Percentiles rank a stretch among this genome's conserved stretches.
Evolutionary conservation across 331 rosid species (phyloP).

Genomic region (Ulmus americana): DNA sequence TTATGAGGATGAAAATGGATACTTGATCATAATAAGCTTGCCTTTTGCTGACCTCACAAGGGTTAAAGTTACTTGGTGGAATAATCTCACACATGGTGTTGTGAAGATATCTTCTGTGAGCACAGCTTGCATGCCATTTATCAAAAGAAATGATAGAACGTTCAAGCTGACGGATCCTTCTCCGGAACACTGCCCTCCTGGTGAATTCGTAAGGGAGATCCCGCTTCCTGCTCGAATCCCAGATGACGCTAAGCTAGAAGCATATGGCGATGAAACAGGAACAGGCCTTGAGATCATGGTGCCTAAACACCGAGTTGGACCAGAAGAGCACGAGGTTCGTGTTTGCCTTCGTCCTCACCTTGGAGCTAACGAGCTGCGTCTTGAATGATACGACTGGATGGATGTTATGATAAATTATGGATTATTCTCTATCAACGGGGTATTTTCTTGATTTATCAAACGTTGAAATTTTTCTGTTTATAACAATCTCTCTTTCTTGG

Average conservation of each 20-base stretch:
- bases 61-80: conserved; percentile 40
- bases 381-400: conserved; percentile 13
- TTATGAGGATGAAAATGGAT: conserved; percentile 32
- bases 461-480: too few relatives aligned
- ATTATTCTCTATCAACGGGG: too few relatives aligned
- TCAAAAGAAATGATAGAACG: conserved; percentile 32
- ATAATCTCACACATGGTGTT: conserved; percentile 33
- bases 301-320: conserved; percentile 36
- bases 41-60: conserved; percentile 30
- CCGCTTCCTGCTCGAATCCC: conserved; percentile 36
- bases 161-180: conserved; percentile 37
- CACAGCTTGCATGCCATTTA: conserved; percentile 29
- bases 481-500: too few relatives aligned
- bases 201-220: conserved; percentile 35
- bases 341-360: conserved; percentile 40
- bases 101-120: conserved; percentile 32
- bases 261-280: conserved; percentile 33
- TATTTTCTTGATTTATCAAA: too few relatives aligned
- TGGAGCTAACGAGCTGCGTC: conserved; percentile 34
- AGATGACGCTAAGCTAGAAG: conserved; percentile 38
- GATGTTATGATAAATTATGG: conserved; percentile 1
- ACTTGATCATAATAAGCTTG: conserved; percentile 33
- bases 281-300: conserved; percentile 36
- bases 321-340: conserved; percentile 39
- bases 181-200: conserved; percentile 39